These are phyloP conservation scores for Neofusicoccum laricinum DNA, from an alignment of 2,329 filamentous ascomycete species.

Conservation along the genomic window DNA sequence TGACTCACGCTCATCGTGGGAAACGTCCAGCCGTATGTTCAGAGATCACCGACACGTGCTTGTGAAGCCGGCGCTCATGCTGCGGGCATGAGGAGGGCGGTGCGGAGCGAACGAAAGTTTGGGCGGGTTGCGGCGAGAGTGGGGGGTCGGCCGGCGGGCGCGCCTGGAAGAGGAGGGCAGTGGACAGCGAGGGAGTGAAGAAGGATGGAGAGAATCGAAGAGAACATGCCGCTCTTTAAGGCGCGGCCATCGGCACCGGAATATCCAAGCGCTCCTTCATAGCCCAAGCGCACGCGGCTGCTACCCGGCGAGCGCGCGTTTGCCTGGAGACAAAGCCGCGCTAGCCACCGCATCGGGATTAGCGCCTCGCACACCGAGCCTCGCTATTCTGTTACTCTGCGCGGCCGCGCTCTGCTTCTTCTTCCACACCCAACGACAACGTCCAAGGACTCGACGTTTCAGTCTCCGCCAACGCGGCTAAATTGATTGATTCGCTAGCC, in stretches of 20 bases:
- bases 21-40: conserved; percentile 8
- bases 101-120: not conserved
- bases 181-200: not conserved
- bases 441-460: conserved; percentile 85
- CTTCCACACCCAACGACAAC: conserved; percentile 13
- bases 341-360: not conserved
- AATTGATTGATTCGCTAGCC: conserved; percentile 99
- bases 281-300: not conserved
- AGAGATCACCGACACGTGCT: conserved; percentile 14
- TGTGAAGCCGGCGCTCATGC: conserved; percentile 11
- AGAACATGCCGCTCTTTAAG: conserved; percentile 17
- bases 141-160: not conserved
- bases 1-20: conserved; percentile 38
- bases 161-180: not conserved
- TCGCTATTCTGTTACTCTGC: conserved; percentile 10
- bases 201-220: not conserved
- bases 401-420: not conserved
- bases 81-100: conserved; percentile 6
- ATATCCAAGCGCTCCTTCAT: conserved; percentile 3
- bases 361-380: conserved; percentile 11
- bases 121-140: not conserved
- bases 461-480: conserved; percentile 99
- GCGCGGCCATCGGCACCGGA: conserved; percentile 14
- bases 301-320: conserved; percentile 8
- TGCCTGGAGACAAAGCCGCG: not conserved